Conservation (phyloP, 2,329 filamentous ascomycete genomes). For the Fusarium burgessii region DNA sequence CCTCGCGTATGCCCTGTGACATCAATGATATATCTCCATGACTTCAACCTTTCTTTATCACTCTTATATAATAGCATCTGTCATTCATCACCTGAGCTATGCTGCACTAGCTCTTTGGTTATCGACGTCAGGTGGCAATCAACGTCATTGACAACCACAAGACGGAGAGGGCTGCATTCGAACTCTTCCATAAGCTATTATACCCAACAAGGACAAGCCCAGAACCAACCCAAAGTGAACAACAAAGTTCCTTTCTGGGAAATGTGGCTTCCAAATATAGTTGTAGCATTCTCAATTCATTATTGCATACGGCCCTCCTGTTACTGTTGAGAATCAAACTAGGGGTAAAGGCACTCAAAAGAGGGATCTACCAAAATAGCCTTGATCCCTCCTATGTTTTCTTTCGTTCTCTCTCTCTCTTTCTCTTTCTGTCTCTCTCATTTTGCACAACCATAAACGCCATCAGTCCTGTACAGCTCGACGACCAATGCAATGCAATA, state of each 20-base stretch:
- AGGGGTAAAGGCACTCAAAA: constrained; percentile 18
- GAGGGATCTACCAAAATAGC: constrained; percentile 10
- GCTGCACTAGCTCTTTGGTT: not conserved
- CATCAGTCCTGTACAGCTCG: constrained; percentile 44
- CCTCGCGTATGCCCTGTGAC: not conserved
- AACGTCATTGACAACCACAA: constrained; percentile 33
- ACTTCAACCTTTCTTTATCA: not conserved
- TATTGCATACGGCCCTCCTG: constrained; percentile 38
- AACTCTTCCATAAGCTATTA: constrained; percentile 18
- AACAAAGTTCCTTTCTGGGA: constrained; percentile 2
- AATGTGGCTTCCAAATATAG: not conserved
- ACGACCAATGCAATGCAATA: constrained; percentile 49
- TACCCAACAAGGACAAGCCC: constrained; percentile 12
- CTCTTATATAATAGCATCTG: not conserved
- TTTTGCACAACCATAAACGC: constrained; percentile 48
- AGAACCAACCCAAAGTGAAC: constrained; percentile 19
- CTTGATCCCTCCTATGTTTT: constrained; percentile 18
- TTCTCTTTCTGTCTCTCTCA: constrained; percentile 3
- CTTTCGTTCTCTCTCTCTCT: constrained; percentile 6
- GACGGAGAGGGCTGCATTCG: constrained; percentile 3
- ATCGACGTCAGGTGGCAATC: constrained; percentile 23
- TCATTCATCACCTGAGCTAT: not conserved
- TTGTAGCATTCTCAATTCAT: constrained; percentile 40
- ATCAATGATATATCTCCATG: constrained; percentile 3
- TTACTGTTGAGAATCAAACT: constrained; percentile 35